A percentile compares a stretch with the other conserved stretches of the same genome.
These are phyloP conservation scores for Ogataea corticis DNA, from an alignment of 805 yeast species.

Conservation along the genomic window DNA sequence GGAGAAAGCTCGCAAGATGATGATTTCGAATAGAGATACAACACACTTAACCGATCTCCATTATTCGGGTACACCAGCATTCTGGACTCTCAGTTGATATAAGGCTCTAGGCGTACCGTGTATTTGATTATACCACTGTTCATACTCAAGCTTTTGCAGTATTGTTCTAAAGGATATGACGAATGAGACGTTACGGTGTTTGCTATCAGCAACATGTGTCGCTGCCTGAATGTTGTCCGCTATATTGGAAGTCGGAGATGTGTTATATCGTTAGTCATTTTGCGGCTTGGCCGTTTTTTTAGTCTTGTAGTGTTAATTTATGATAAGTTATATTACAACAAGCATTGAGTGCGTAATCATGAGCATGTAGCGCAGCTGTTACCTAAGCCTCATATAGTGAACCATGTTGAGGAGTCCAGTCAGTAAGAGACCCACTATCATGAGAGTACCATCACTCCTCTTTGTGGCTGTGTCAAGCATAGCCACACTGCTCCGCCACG, in stretches of 20 bases:
- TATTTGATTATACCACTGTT: conserved; percentile 36
- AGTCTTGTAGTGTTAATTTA: conserved; percentile 2
- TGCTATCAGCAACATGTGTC: conserved; percentile 51
- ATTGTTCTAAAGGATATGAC: conserved; percentile 21
- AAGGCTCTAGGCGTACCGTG: conserved; percentile 63
- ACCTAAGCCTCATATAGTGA: too few species aligned
- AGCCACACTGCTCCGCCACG: too few species aligned
- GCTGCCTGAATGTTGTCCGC: not conserved
- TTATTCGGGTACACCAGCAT: too few species aligned
- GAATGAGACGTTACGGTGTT: conserved; percentile 58
- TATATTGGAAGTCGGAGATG: not conserved
- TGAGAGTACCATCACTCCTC: too few species aligned
- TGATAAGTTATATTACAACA: too few species aligned
- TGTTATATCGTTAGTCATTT: not conserved
- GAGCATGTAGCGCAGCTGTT: too few species aligned
- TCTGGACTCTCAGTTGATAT: not conserved
- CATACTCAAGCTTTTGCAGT: conserved; percentile 21
- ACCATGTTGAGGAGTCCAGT: too few species aligned
- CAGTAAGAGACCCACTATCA: too few species aligned
- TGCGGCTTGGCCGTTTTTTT: not conserved
- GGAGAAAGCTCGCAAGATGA: not conserved
- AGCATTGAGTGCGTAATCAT: too few species aligned
- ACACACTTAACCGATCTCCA: conserved; percentile 4
- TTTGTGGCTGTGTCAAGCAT: too few species aligned
- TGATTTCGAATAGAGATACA: not conserved